Base-by-base conservation (phyloP, 208 protist species). In the Acanthamoeba lenticulata region DNA sequence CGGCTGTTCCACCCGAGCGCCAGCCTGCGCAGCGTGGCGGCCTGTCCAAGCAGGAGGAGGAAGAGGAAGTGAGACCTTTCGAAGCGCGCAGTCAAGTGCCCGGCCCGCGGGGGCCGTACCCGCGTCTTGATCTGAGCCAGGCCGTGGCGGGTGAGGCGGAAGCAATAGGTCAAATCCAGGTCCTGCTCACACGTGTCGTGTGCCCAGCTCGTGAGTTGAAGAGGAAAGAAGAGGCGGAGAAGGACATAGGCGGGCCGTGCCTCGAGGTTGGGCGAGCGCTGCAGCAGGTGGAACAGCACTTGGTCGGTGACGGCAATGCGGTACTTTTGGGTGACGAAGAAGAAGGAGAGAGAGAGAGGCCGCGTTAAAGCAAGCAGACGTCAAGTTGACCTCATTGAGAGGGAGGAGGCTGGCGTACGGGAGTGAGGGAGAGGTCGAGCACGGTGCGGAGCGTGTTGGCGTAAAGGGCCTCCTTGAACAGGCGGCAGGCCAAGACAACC, bases 81-180 rank as follows among this genome's bases (percentile, higher is more conserved):
- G 5, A 21, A 69, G 5, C 21, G 29, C 19, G 21, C 5, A 69
- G 60, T 5, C 11, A 5, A 52, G 45, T 52, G 15, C 9, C 15
- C 5, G 45, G 45, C 15, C 5, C 5, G 9, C 45, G 45, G 5
- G 4, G 27, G 5, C 9, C 27, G 60, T 40, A 74, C 65, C 29
- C n/a, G 15, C 27, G 65, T 74, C 65, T 74, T 74, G 65, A 74
- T 74, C 65, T 74, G 65, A 13, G 32, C 29, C 9, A 74, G n/a
- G 1, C 29, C 29, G 9, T 21, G 29, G 11, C 65, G 24, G 65
- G 65, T 74, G 32, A 74, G 36, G 6, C 65, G 65, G n/a, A 74
- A 74, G 65, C 65, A 74, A 29, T 74, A 74, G 32, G 65, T 74
- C 1, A 74, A 40, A n/a, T 74, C 65, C 65, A 74, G 65, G 36